These are phyloP conservation scores for Quercus engelmannii DNA, from an alignment of 306 rosid genomes.

Conservation along the genomic window DNA sequence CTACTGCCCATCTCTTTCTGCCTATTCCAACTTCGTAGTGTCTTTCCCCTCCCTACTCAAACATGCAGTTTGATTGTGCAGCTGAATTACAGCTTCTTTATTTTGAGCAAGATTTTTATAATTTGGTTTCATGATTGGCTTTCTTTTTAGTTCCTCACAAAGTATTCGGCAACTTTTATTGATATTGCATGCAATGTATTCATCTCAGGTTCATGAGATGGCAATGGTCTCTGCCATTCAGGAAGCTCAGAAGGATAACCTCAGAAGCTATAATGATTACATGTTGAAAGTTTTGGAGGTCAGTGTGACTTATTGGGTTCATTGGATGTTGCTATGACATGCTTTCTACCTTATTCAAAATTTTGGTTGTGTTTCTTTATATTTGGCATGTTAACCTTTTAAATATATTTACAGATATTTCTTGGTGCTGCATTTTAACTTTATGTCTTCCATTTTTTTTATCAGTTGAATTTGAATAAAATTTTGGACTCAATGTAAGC, in stretches of 20 bases:
- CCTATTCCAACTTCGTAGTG: background rate
- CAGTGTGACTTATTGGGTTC: constrained; percentile 27
- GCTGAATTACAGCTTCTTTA: constrained; percentile 2
- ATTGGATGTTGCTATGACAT: constrained; percentile 4
- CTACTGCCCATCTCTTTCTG: background rate
- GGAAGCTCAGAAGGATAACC: constrained; percentile 97
- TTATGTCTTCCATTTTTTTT: background rate
- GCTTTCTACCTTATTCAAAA: background rate
- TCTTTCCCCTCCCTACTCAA: background rate
- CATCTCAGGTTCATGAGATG: constrained; percentile 88
- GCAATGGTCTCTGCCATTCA: constrained; percentile 96
- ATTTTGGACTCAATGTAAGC: no score
- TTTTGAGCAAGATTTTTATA: background rate
- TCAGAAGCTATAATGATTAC: constrained; percentile 84
- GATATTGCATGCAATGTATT: constrained; percentile 1
- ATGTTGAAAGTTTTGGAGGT: constrained; percentile 97
- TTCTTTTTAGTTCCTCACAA: background rate
- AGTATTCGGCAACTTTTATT: background rate
- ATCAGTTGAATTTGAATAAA: no score
- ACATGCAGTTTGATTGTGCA: background rate
- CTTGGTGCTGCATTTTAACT: background rate
- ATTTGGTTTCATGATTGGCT: background rate
- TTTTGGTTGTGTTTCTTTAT: background rate
- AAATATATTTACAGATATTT: background rate
- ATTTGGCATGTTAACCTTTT: background rate